A percentile compares a stretch with the other conserved stretches of the same genome.
phyloP scores from a whole-genome alignment of 345 rosid genomes.

The Mercurialis annua region DNA sequence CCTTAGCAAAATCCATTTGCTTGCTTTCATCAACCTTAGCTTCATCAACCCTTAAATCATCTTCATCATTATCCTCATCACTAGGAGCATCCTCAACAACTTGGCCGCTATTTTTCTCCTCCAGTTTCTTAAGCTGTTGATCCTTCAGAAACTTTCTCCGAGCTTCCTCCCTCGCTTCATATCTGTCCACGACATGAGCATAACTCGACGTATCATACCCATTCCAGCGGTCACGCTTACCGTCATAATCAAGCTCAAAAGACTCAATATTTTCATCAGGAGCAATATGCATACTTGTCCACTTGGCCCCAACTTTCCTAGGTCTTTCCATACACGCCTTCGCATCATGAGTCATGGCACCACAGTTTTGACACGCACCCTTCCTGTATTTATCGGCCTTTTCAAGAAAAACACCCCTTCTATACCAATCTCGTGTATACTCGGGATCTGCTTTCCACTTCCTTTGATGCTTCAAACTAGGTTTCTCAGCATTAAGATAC shows the following conservation, averaged over 20 bases:
- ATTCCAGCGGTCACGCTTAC: constrained; percentile 88
- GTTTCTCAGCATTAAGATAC: constrained; percentile 66
- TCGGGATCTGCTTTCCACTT: constrained; percentile 81
- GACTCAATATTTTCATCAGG: constrained; percentile 82
- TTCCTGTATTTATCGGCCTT: constrained; percentile 65
- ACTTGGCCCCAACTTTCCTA: constrained; percentile 60
- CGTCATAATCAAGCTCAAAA: constrained; percentile 86
- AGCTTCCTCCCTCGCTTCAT: constrained; percentile 80
- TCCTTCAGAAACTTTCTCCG: constrained; percentile 67
- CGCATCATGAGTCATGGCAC: constrained; percentile 77
- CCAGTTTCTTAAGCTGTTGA: constrained; percentile 76
- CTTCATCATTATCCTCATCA: constrained; percentile 73
- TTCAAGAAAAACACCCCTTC: constrained; percentile 50
- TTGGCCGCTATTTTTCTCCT: constrained; percentile 62
- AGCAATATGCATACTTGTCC: constrained; percentile 70
- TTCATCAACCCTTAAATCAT: constrained; percentile 79
- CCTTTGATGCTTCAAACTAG: constrained; percentile 83
- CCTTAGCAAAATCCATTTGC: constrained; percentile 97
- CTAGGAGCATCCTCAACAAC: constrained; percentile 41
- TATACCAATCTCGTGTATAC: constrained; percentile 73
- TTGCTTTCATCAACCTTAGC: constrained; percentile 83
- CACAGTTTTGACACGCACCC: constrained; percentile 76
- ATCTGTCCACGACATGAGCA: constrained; percentile 65
- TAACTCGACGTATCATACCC: constrained; percentile 72
- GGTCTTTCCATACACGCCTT: constrained; percentile 88